A percentile compares a stretch with the other conserved stretches of the same genome.
Conservation (phyloP, 495 filamentous ascomycete species). For the Tuber calosporum region DNA sequence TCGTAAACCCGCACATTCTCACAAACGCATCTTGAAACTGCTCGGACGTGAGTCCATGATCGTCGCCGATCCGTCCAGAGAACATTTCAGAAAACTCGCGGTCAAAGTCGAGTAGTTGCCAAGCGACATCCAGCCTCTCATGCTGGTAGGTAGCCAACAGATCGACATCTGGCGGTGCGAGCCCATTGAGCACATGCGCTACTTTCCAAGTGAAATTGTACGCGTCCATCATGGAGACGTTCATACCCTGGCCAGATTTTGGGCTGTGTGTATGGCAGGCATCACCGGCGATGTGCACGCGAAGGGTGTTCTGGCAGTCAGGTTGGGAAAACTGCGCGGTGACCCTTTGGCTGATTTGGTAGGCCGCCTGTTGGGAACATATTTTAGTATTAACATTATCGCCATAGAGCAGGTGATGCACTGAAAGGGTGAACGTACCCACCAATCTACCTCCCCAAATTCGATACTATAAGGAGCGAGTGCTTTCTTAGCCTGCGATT, state of each 20-base stretch:
- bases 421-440: conserved; percentile 40
- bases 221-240: conserved; percentile 44
- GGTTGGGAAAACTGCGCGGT: conserved; percentile 25
- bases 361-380: conserved; percentile 16
- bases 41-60: conserved; percentile 39
- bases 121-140: conserved; percentile 41
- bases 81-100: conserved; percentile 42
- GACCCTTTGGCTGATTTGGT: conserved; percentile 36
- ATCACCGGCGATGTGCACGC: conserved; percentile 39
- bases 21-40: conserved; percentile 40
- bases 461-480: conserved; percentile 50
- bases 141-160: conserved; percentile 37
- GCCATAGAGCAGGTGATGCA: not conserved
- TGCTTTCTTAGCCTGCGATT: conserved; percentile 53
- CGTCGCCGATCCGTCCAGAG: conserved; percentile 44
- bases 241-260: conserved; percentile 46
- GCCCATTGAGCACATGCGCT: conserved; percentile 30
- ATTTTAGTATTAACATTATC: not conserved
- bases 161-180: conserved; percentile 34
- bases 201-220: conserved; percentile 45
- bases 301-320: conserved; percentile 46
- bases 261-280: conserved; percentile 43
- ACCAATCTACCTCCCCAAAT: conserved; percentile 51
- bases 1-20: conserved; percentile 40
- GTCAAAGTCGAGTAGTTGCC: conserved; percentile 43